phyloP scores from a whole-genome alignment of 2,329 filamentous ascomycete genomes.

The Helotiales sp. region DNA sequence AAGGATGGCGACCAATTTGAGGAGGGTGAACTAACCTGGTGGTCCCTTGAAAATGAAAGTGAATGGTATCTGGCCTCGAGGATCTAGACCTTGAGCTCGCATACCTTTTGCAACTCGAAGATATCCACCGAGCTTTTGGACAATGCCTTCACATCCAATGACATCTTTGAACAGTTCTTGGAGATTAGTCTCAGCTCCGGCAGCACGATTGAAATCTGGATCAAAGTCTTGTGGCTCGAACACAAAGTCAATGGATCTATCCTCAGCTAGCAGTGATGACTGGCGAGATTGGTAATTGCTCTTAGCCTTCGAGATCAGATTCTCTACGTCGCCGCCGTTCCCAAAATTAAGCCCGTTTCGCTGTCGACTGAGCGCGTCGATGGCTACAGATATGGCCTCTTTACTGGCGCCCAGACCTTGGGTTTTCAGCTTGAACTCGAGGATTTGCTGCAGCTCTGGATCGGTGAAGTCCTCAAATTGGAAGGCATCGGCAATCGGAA shows the following conservation, averaged over 20 bases:
- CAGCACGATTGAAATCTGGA: conserved; percentile 53
- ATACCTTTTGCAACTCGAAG: conserved; percentile 52
- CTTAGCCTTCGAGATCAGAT: conserved; percentile 62
- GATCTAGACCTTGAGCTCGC: conserved; percentile 53
- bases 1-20: neutral
- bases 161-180: conserved; percentile 54
- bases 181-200: conserved; percentile 49
- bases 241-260: conserved; percentile 27
- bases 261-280: conserved; percentile 21
- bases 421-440: conserved; percentile 65
- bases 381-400: conserved; percentile 57
- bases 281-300: conserved; percentile 35
- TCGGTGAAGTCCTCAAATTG: conserved; percentile 71
- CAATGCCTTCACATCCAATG: conserved; percentile 56
- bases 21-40: conserved; percentile 67
- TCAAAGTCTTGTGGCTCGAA: conserved; percentile 56
- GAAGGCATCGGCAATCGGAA: conserved; percentile 68
- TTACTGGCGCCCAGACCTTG: conserved; percentile 58
- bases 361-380: conserved; percentile 62
- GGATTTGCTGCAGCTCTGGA: conserved; percentile 60
- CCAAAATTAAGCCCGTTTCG: conserved; percentile 71
- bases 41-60: conserved; percentile 64
- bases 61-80: conserved; percentile 57
- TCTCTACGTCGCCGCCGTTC: conserved; percentile 77
- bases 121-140: conserved; percentile 55